Base-by-base conservation (phyloP, 2,329 filamentous ascomycete species). In the Cercospora beticola region DNA sequence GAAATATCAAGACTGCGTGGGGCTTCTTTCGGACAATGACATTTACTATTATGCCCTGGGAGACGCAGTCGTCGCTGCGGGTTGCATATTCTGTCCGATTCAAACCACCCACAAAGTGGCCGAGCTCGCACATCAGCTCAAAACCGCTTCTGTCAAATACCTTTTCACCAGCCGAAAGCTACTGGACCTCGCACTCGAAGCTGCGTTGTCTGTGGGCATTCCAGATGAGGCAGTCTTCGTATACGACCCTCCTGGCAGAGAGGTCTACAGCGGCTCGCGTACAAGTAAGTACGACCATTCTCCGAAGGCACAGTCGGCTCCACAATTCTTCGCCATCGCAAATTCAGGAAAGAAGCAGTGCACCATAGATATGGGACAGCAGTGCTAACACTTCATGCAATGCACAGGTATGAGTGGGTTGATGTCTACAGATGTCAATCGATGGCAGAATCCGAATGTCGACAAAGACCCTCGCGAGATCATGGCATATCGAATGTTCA, bases 381-480 rank as follows among this genome's bases (percentile, higher is more conserved):
- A 14, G 33, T 36, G 33, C 33, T 36, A 36, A 36, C 33, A 14
- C 6, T 5, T 36, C 33, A 36, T 36, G 33, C 12, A 36, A 14
- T 14, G 12, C 33, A 16, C 33, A 28, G 21, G n/a, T 10, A 16
- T 62, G 28, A 62, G 49, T 46, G 56, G 21, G 9, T 26, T 64
- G 28, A 30, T 68, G 62, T 31, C 30, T 31, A 23, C 46, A 16
- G 26, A 75, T 86, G 16, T 68, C 86, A 54, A 57, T 76, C 1
- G 70, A 81, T 62, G 81, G 82, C 12, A 82, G 85, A 70, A 73
- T 78, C 4, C 80, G 83, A 73, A 75, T 73, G n/a, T 76, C 62
- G 26, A 80, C 78, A 67, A 82, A 79, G 71, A 80, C 75, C 68
- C 89, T 83, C 2, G 80, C 78, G 8, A 87, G 80, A n/a, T 84